These are phyloP conservation scores for Boletus insuetus DNA, from an alignment of 768 basidiomycete species.

Conservation along the genomic window DNA sequence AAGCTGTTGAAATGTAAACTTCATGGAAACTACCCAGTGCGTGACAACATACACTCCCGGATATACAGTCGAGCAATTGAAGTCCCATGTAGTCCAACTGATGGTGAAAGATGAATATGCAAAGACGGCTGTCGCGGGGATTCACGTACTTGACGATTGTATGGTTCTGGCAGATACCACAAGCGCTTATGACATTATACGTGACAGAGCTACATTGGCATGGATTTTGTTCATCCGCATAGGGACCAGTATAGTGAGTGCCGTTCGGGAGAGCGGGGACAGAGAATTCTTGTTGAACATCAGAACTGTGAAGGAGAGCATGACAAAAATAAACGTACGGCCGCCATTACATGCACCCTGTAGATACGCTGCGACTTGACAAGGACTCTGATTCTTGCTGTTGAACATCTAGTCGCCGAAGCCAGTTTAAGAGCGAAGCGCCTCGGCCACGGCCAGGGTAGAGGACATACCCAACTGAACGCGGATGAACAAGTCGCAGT, in stretches of 20 bases:
- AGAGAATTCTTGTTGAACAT: conserved; percentile 33
- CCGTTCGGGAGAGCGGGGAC: conserved; percentile 37
- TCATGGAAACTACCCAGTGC: not conserved
- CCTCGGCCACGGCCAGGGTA: not conserved
- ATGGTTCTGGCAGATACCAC: conserved; percentile 52
- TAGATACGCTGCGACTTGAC: conserved; percentile 43
- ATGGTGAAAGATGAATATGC: not conserved
- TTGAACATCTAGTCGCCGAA: conserved; percentile 34
- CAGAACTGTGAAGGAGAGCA: conserved; percentile 6
- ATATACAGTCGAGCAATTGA: conserved; percentile 44
- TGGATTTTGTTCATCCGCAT: conserved; percentile 20
- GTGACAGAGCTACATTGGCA: conserved; percentile 58
- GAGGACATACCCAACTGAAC: conserved; percentile 28
- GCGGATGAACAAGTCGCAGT: conserved; percentile 17
- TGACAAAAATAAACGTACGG: conserved; percentile 31
- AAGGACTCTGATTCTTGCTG: conserved; percentile 46
- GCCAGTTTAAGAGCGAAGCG: not conserved
- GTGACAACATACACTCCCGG: conserved; percentile 20
- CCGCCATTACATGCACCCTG: conserved; percentile 42
- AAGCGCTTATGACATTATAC: conserved; percentile 56
- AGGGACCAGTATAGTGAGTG: conserved; percentile 35
- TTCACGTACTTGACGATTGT: conserved; percentile 35
- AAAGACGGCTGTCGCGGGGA: not conserved
- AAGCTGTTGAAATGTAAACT: conserved; percentile 34
- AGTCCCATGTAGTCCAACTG: conserved; percentile 54